These are phyloP conservation scores for Aspergillus sp. DNA, from an alignment of 2,329 filamentous ascomycete genomes.

Conservation along the genomic window DNA sequence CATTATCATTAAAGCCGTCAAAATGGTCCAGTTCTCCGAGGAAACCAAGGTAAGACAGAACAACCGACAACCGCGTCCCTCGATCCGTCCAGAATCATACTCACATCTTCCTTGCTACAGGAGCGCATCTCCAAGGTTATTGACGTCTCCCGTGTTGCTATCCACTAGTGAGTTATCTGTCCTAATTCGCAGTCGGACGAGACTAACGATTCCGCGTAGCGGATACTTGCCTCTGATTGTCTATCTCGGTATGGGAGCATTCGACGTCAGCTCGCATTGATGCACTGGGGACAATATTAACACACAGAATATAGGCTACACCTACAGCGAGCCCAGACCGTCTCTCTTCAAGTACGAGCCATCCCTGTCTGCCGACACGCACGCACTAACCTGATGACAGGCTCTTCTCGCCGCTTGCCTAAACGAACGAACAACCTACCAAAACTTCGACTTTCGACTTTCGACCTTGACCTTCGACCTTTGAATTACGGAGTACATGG, in stretches of 20 bases:
- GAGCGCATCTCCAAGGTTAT: constrained; percentile 98
- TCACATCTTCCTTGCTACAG: constrained; percentile 47
- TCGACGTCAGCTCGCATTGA: constrained; percentile 1
- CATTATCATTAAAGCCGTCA: constrained; percentile 20
- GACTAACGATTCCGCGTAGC: constrained; percentile 49
- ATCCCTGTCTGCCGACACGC: constrained; percentile 22
- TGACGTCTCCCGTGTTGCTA: constrained; percentile 85
- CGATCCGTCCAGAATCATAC: constrained; percentile 1
- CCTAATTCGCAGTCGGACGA: not conserved
- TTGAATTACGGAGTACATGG: no score
- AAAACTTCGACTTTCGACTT: not conserved
- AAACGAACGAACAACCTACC: constrained; percentile 13
- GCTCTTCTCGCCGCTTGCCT: constrained; percentile 45
- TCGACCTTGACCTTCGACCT: no score
- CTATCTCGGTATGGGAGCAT: constrained; percentile 72
- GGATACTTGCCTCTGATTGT: constrained; percentile 96
- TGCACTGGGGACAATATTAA: not conserved
- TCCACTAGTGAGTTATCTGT: constrained; percentile 76
- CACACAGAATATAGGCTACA: constrained; percentile 66
- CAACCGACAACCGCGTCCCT: not conserved
- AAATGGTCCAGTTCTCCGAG: constrained; percentile 73
- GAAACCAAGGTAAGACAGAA: constrained; percentile 77
- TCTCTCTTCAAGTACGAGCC: constrained; percentile 65
- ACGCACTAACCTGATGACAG: constrained; percentile 21
- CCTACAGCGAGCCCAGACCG: constrained; percentile 87